These are phyloP conservation scores for Syncephalis plumigaleata DNA, from an alignment of 371 early-diverging fungal species.

Conservation along the genomic window DNA sequence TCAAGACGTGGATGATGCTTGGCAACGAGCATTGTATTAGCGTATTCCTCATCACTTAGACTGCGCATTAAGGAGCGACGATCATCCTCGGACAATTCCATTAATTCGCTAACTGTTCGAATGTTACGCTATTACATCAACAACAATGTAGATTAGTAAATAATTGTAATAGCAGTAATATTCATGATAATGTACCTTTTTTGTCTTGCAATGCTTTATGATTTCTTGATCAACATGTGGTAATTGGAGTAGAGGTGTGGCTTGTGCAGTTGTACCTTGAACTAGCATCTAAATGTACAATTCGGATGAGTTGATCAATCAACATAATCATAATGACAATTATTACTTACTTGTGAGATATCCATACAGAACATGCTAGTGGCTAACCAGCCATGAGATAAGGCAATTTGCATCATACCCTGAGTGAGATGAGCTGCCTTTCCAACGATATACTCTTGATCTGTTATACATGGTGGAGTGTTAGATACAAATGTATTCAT, in stretches of 20 bases:
- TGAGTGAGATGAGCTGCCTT: slow-evolving; percentile 50
- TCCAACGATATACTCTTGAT: slow-evolving; percentile 54
- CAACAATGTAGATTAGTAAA: slow-evolving; percentile 1
- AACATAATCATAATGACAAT: slow-evolving; percentile 13
- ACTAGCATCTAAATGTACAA: slow-evolving; percentile 36
- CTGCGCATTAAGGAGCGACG: slow-evolving; percentile 27
- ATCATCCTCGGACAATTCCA: slow-evolving; percentile 32
- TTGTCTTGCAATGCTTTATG: slow-evolving; percentile 8
- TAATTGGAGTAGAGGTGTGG: slow-evolving; percentile 66
- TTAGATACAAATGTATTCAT: too few species aligned
- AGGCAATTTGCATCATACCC: slow-evolving; percentile 77
- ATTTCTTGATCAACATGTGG: slow-evolving; percentile 43
- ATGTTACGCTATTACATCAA: slow-evolving; percentile 21
- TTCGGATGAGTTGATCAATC: slow-evolving; percentile 11
- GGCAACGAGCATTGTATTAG: slow-evolving; percentile 52
- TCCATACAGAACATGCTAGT: slow-evolving; percentile 43
- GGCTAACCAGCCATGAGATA: slow-evolving; percentile 64
- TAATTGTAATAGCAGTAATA: not conserved
- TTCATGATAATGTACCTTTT: not conserved
- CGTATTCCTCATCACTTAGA: slow-evolving; percentile 31
- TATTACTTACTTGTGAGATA: slow-evolving; percentile 32
- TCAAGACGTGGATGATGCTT: slow-evolving; percentile 44
- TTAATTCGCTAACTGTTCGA: slow-evolving; percentile 28
- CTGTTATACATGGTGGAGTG: slow-evolving; percentile 9
- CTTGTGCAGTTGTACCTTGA: slow-evolving; percentile 60